These are phyloP conservation scores for Aurinia saxatilis DNA, from an alignment of 345 rosid species.

Conservation along the genomic window DNA sequence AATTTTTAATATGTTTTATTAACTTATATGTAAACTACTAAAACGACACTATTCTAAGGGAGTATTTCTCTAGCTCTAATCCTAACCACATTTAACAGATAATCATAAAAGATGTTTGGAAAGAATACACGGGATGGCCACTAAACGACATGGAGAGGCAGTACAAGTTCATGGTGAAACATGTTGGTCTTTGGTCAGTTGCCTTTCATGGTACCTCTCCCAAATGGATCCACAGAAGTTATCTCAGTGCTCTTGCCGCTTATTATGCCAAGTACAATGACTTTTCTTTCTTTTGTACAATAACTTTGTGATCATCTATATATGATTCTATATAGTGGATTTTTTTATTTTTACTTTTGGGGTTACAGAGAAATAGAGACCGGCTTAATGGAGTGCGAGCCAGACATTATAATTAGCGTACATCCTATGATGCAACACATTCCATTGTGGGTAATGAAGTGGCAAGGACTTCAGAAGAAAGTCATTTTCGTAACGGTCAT, in stretches of 20 bases:
- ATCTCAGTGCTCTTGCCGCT: conserved; percentile 94
- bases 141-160: conserved; percentile 88
- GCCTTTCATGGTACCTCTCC: conserved; percentile 97
- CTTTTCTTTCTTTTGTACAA: background rate
- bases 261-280: conserved; percentile 78
- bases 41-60: too few species aligned
- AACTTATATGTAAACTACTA: too few species aligned
- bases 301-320: too few species aligned
- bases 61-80: background rate
- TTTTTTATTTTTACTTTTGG: background rate
- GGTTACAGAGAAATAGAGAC: conserved; percentile 77
- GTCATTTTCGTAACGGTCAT: conserved; percentile 86
- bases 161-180: conserved; percentile 96
- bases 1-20: too few species aligned
- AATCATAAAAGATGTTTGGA: conserved; percentile 91
- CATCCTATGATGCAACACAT: conserved; percentile 98
- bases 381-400: conserved; percentile 89
- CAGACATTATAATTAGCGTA: conserved; percentile 88
- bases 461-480: conserved; percentile 90
- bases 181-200: conserved; percentile 88
- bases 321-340: background rate
- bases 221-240: conserved; percentile 77
- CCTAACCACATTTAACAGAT: conserved; percentile 34
- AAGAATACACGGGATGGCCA: conserved; percentile 97
- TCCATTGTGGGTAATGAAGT: conserved; percentile 85